Conservation (phyloP, 2,329 filamentous ascomycete species). For the Fusarium temperatum region DNA sequence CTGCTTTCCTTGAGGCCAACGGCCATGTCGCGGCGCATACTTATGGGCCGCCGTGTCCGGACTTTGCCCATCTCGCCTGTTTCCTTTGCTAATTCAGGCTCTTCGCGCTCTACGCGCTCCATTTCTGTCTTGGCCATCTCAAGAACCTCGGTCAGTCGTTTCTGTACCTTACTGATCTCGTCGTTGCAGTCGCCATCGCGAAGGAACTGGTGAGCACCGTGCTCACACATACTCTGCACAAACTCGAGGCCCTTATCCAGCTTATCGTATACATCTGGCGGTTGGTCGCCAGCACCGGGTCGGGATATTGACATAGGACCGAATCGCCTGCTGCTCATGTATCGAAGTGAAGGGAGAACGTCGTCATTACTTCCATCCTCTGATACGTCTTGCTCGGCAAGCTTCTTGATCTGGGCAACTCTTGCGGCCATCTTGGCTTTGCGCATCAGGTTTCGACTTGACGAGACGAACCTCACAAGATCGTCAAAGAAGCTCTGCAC, state of each 20-base stretch:
- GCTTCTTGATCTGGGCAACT: slow-evolving; percentile 70
- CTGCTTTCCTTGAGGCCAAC: slow-evolving; percentile 43
- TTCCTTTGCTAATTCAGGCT: slow-evolving; percentile 55
- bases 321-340: slow-evolving; percentile 51
- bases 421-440: slow-evolving; percentile 87
- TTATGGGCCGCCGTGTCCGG: slow-evolving; percentile 62
- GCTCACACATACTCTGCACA: slow-evolving; percentile 84
- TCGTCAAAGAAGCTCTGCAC: slow-evolving; percentile 85
- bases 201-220: slow-evolving; percentile 88
- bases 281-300: slow-evolving; percentile 38
- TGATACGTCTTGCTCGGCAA: slow-evolving; percentile 67
- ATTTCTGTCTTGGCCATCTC: slow-evolving; percentile 69
- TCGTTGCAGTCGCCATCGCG: slow-evolving; percentile 84
- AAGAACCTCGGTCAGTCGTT: slow-evolving; percentile 70
- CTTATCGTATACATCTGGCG: slow-evolving; percentile 70
- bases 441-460: slow-evolving; percentile 82
- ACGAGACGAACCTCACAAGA: slow-evolving; percentile 82
- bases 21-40: slow-evolving; percentile 59
- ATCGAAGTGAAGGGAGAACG: slow-evolving; percentile 52
- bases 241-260: slow-evolving; percentile 82
- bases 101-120: slow-evolving; percentile 63
- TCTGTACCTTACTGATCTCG: slow-evolving; percentile 76
- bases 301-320: slow-evolving; percentile 44
- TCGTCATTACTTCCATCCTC: slow-evolving; percentile 57
- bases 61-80: slow-evolving; percentile 52